phyloP scores from a whole-genome alignment of 2,329 filamentous ascomycete genomes.

The Aspergillus spinulosporus region DNA sequence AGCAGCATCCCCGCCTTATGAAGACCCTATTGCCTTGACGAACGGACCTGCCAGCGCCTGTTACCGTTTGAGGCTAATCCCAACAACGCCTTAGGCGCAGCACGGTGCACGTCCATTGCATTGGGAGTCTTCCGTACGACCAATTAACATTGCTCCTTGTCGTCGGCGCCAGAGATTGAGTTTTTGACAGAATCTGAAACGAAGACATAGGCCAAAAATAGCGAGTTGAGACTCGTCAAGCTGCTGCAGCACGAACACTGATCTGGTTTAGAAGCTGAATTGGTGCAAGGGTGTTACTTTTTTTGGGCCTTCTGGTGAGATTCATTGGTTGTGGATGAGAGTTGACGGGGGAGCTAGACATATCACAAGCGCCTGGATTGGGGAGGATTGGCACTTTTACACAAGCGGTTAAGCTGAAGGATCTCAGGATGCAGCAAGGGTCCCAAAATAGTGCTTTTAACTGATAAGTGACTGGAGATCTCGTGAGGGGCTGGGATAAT shows the following conservation, averaged over 20 bases:
- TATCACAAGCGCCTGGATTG: not conserved
- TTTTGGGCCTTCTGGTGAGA: conserved; percentile 4
- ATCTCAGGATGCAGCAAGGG: not conserved
- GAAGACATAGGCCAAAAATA: conserved; percentile 8
- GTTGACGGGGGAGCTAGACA: not conserved
- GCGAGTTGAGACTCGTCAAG: not conserved
- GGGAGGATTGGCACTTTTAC: not conserved
- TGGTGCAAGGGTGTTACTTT: not conserved
- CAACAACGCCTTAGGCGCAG: not conserved
- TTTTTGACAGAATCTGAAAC: conserved; percentile 14
- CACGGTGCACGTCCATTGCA: not conserved
- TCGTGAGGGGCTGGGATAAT: conserved; percentile 1
- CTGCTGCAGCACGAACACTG: not conserved
- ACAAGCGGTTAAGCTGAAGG: not conserved
- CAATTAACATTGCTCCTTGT: conserved; percentile 13
- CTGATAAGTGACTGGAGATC: not conserved
- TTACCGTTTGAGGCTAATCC: not conserved
- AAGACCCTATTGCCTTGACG: not conserved
- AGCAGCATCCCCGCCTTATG: conserved; percentile 5
- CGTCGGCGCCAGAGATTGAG: conserved; percentile 12
- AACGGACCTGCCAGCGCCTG: not conserved
- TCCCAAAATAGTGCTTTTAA: not conserved
- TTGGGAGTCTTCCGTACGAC: not conserved
- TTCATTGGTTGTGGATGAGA: conserved; percentile 13
- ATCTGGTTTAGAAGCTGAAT: too few relatives aligned